phyloP scores from a whole-genome alignment of 148 eudicot species.

The Silene latifolia region DNA sequence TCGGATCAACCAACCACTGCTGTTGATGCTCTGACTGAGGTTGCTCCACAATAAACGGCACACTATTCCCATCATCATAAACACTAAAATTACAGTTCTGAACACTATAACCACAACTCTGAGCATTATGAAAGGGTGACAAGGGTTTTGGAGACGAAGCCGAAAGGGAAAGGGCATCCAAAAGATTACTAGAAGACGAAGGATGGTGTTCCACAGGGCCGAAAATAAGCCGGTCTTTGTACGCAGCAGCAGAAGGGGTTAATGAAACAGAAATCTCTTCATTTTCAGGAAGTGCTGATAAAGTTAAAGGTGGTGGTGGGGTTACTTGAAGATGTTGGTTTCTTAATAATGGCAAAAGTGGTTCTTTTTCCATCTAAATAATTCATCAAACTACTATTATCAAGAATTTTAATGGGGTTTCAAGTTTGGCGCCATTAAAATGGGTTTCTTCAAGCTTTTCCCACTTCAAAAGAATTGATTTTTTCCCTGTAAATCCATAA shows the following conservation, averaged over 20 bases:
- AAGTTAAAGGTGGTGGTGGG: constrained; percentile 34
- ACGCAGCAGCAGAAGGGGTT: constrained; percentile 51
- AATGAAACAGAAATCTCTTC: constrained; percentile 46
- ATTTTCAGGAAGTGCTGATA: constrained; percentile 57
- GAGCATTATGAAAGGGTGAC: constrained; percentile 15
- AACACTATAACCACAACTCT: background rate
- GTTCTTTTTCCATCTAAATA: constrained; percentile 64
- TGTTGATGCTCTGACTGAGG: constrained; percentile 26
- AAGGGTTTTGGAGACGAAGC: constrained; percentile 13
- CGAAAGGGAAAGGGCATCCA: constrained; percentile 41
- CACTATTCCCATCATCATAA: background rate
- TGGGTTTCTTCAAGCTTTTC: background rate
- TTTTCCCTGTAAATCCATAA: constrained; percentile 4
- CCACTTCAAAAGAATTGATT: constrained; percentile 5
- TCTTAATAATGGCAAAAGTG: constrained; percentile 50
- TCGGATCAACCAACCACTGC: constrained; percentile 60
- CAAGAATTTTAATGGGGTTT: background rate
- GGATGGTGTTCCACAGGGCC: constrained; percentile 36
- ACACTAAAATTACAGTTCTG: background rate
- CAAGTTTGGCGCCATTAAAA: constrained; percentile 19
- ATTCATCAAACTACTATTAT: constrained; percentile 18
- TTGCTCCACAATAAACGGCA: constrained; percentile 22
- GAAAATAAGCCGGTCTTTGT: constrained; percentile 73
- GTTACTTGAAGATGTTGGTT: constrained; percentile 21
- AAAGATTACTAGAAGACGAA: constrained; percentile 20